These are phyloP conservation scores for Lipomyces starkeyi DNA, from an alignment of 805 yeast species.

Conservation along the genomic window DNA sequence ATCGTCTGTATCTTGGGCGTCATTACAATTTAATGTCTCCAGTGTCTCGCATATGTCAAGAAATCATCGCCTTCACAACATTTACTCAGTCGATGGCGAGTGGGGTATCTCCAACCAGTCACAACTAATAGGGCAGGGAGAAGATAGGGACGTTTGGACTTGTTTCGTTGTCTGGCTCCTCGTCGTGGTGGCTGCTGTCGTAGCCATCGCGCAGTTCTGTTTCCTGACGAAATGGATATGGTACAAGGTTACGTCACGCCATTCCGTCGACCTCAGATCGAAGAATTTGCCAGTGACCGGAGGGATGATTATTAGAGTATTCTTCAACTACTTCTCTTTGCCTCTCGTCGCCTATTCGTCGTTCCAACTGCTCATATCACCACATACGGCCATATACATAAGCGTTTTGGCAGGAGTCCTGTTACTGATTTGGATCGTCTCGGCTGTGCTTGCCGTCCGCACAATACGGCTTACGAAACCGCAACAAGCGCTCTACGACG, in stretches of 20 bases:
- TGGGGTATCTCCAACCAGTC: conserved; percentile 25
- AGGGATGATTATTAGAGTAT: conserved; percentile 43
- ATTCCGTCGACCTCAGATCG: conserved; percentile 38
- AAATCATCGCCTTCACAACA: conserved; percentile 20
- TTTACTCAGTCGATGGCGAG: conserved; percentile 34
- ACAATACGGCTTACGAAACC: conserved; percentile 34
- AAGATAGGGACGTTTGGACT: conserved; percentile 46
- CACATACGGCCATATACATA: conserved; percentile 36
- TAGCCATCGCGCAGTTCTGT: conserved; percentile 28
- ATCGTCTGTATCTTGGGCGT: conserved; percentile 60
- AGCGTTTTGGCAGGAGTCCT: conserved; percentile 43
- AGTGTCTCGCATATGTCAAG: conserved; percentile 26
- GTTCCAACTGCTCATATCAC: conserved; percentile 43
- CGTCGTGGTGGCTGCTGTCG: conserved; percentile 37
- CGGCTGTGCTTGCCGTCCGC: conserved; percentile 31
- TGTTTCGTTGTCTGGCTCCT: conserved; percentile 45
- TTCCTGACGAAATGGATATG: conserved; percentile 30
- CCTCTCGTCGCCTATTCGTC: conserved; percentile 44
- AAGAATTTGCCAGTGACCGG: conserved; percentile 39
- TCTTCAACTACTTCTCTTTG: conserved; percentile 40
- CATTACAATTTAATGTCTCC: conserved; percentile 50
- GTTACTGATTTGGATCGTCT: conserved; percentile 41
- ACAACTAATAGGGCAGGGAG: conserved; percentile 35
- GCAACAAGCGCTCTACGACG: conserved; percentile 40
- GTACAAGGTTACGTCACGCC: conserved; percentile 24